Evolutionary conservation across 2,329 filamentous ascomycete genomes (phyloP), one percentile per base, ranked within the genome.

Genomic region (Graphium sp.): DNA sequence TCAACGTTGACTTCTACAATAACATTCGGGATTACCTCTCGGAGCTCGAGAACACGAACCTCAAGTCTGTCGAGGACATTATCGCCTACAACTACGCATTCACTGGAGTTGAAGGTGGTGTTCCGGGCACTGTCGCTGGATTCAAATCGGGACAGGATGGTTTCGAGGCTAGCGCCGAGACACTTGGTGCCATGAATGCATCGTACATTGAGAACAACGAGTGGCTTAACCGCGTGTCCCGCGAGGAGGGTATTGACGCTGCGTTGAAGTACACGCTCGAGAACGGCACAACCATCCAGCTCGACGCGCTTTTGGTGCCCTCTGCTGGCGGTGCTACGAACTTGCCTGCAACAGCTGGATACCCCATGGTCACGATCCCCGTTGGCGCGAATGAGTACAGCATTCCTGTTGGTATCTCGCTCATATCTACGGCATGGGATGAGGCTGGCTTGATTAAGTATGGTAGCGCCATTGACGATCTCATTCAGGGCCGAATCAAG

Each of bases 321-420:
- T 58, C 74, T 0, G 69, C 76, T 41, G 71, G 76, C 4, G 76
- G 63, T 0, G 66, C 5, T 69, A 71, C 35, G 70, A 80, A 47
- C 66, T 80, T 34, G 72, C 76, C 1, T 78, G 78, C 0, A 74
- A 83, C 15, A 48, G 79, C 78, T 5, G 75, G 77, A 0, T 84
- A 83, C 42, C 78, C 77, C 0, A 62, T 79, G 42, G 57, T 83
- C 29, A 80, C 76, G 0, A 44, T 84, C 2, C 78, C 78, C 0
- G 72, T 62, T 1, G 72, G 72, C 2, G 52, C 70, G 6, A 56
- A 64, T 36, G 50, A 44, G 9, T 52, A 47, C 2, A 66, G 67
- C 5, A 72, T 75, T 64, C 68, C 68, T 0, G 72, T 70, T 35
- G 69, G 70, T 2, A 44, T 76, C 18, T 66, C 57, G 0, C 52